Evolutionary conservation across 495 filamentous ascomycete species (phyloP).

Genomic region (Pseudoneurospora amorphoporcata): DNA sequence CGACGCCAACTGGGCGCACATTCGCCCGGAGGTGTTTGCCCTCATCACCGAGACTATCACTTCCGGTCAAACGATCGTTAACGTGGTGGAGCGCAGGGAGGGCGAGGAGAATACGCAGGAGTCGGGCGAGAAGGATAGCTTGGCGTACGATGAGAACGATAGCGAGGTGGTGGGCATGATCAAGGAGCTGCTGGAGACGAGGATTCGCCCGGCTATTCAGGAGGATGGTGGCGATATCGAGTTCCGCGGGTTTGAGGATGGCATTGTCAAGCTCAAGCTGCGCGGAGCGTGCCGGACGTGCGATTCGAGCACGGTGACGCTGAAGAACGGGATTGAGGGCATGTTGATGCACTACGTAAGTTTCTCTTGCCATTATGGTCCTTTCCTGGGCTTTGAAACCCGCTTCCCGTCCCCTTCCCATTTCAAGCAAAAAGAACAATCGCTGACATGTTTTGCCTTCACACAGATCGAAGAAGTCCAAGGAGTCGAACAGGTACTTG

Average conservation of each 20-base stretch:
- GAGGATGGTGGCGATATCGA: constrained; percentile 98
- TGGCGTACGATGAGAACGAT: constrained; percentile 75
- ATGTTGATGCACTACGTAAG: constrained; percentile 75
- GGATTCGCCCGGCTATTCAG: constrained; percentile 89
- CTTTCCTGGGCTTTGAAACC: not conserved
- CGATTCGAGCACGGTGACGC: constrained; percentile 87
- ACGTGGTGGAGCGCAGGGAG: constrained; percentile 49
- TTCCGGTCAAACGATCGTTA: constrained; percentile 71
- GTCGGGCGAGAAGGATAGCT: constrained; percentile 49
- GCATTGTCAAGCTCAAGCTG: constrained; percentile 76
- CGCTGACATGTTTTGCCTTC: not conserved
- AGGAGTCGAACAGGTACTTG: constrained; percentile 81
- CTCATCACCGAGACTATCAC: constrained; percentile 87
- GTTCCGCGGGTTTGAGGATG: constrained; percentile 78
- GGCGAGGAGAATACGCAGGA: constrained; percentile 23
- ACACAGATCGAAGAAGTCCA: constrained; percentile 87
- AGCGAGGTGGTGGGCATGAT: constrained; percentile 95
- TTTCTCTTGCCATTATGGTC: constrained; percentile 5
- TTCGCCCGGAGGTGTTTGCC: constrained; percentile 91
- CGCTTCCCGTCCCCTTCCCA: no score
- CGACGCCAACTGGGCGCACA: constrained; percentile 83
- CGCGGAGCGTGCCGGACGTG: constrained; percentile 90
- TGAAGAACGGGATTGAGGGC: constrained; percentile 94
- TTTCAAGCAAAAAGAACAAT: no score
- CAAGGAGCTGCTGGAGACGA: constrained; percentile 93